Conservation (phyloP, 2,329 filamentous ascomycete species). For the Lojkania enalia region DNA sequence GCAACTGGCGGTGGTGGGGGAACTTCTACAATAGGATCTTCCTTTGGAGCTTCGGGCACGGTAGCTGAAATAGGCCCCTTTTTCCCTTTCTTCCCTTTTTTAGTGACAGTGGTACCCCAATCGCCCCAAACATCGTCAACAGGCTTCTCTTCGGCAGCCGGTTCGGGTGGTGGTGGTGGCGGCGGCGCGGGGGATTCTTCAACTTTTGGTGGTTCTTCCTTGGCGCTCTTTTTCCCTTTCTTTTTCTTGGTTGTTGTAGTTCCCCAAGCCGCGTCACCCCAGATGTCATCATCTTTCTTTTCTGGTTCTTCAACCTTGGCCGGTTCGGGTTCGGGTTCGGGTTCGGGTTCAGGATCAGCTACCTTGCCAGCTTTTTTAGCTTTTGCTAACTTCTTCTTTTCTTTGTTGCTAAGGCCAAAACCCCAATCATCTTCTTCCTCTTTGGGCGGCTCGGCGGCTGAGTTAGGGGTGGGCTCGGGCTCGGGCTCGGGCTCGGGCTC, state of each 20-base stretch:
- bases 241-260: constrained; percentile 37
- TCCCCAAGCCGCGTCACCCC: constrained; percentile 33
- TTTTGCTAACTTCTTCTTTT: constrained; percentile 33
- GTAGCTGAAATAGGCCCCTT: constrained; percentile 29
- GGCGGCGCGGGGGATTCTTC: constrained; percentile 12
- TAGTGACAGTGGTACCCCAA: constrained; percentile 19
- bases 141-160: constrained; percentile 20
- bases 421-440: constrained; percentile 24
- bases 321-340: constrained; percentile 16
- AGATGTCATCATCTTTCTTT: constrained; percentile 43
- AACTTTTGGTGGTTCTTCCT: constrained; percentile 21
- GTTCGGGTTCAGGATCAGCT: constrained; percentile 21
- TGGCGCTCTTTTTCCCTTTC: constrained; percentile 52
- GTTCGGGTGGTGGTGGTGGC: constrained; percentile 5
- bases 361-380: constrained; percentile 22
- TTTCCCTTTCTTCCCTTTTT: constrained; percentile 33
- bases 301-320: constrained; percentile 11
- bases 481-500: constrained; percentile 40
- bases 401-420: constrained; percentile 32
- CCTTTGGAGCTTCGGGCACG: constrained; percentile 17
- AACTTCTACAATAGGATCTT: constrained; percentile 20
- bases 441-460: constrained; percentile 46
- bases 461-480: constrained; percentile 38
- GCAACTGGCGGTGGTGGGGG: constrained; percentile 28
- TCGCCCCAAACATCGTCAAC: constrained; percentile 27